Evolutionary conservation across 148 eudicot genomes (phyloP), one percentile per base, ranked within the genome.

Genomic region (Camellia lanceoleosa): DNA sequence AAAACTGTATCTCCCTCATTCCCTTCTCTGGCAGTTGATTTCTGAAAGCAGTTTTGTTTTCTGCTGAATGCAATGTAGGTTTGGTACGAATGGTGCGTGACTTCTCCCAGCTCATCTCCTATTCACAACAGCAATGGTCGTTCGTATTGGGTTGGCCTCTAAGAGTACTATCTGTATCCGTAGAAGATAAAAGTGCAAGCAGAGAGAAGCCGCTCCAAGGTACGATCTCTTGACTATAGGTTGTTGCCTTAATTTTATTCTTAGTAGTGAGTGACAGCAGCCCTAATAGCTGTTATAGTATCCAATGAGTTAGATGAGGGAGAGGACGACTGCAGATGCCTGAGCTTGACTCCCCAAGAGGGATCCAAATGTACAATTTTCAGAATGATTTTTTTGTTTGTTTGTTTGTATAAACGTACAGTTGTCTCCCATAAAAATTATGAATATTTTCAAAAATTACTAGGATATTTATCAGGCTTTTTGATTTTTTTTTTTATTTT

Each of bases 141-240:
- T 58, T 96, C 99, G 5, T 92, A 93, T 81, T 96, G 99, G 99
- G 99, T 93, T 49, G 99, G 99, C 70, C 92, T 96, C 18, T 94
- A 87, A 80, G 63, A 74, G 23, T n/a, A 5, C 38, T 30, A 30
- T 30, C 38, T 30, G 38, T 30, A 30, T 18, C 7, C 1, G 2
- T 67, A 3, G 62, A 51, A 62, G 43, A 41, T 47, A 76, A 65
- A 20, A 30, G 43, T 2, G 44, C 58, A 9, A 18, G 43, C 16
- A 13, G 38, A 51, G 61, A 72, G 38, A 16, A 72, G 43, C 23
- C 64, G 4, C 20, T 61, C 0, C 20, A 61, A 4, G 20, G 23
- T 16, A 18, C 3, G 3, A 4, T 15, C 15, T 71, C 55, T 38
- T 4, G 58, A 49, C 58, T 42, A 68, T n/a, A 11, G 3, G 18